Base-by-base conservation (phyloP, 352 stramenopile species). In the Phytophthora pseudosyringae region DNA sequence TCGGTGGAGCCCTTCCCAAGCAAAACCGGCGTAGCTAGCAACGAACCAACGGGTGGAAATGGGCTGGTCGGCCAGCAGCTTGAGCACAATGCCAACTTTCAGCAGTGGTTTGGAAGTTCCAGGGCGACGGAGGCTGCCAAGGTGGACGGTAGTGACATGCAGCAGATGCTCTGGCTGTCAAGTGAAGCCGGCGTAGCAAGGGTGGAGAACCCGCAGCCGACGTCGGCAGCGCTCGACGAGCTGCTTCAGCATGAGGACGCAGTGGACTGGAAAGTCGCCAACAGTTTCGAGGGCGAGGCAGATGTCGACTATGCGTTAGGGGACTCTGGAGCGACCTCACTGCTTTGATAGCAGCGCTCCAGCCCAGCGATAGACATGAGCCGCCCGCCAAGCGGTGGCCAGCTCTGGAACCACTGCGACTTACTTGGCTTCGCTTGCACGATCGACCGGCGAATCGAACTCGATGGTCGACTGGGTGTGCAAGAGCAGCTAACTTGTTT, bases 141-240 rank as follows among this genome's bases (percentile, higher is more conserved):
- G 6, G 10, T 46, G 31, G 45, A 56, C 0, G 13, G 46, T 13
- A 36, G 6, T 25, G 47, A 39, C 35, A 21, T 16, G 5, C 52
- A 61, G 9, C 25, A 50, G 21, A 28, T 54, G 21, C 35, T 70
- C 5, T 71, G 51, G 59, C 8, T 60, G n/a, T 36, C 66, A 13
- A 57, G 5, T 29, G 57, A 54, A 18, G 16, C 52, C 21, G 44
- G 13, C 3, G 21, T 60, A 13, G 35, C 57, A 7, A 45, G 28
- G 7, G 10, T 44, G 1, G 51, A 54, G 10, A 64, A 67, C 16
- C 25, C 59, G 3, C 59, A 60, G 48, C 53, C 36, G 11, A 59
- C 70, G 5, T 78, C 60, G 4, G 51, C 64, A 51, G 46, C 38
- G 26, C 76, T 80, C 5, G 76, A 84, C 13, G 67, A 76, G 28